These are phyloP conservation scores for Lomentospora prolificans DNA, from an alignment of 2,329 filamentous ascomycete species.

Conservation along the genomic window DNA sequence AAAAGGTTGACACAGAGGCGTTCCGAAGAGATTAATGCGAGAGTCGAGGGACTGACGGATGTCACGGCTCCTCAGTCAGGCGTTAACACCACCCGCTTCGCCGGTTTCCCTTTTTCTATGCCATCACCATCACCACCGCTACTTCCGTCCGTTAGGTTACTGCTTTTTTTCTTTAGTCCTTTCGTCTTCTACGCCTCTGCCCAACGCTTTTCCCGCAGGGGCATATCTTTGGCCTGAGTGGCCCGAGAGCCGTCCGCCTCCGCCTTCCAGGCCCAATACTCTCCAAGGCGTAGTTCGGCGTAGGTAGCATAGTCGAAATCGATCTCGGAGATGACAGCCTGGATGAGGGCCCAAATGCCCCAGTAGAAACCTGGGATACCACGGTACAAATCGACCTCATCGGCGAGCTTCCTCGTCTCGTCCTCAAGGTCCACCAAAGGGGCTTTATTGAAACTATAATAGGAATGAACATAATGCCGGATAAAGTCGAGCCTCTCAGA, in stretches of 20 bases:
- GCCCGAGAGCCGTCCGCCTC: slow-evolving; percentile 56
- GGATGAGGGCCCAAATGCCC: slow-evolving; percentile 95
- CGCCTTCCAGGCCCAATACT: slow-evolving; percentile 88
- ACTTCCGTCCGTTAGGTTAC: no score
- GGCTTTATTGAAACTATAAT: slow-evolving; percentile 40
- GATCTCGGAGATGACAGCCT: slow-evolving; percentile 87
- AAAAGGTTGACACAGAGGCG: no score
- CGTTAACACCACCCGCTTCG: no score
- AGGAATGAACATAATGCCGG: slow-evolving; percentile 69
- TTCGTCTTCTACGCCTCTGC: slow-evolving; percentile 31
- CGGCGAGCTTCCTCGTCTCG: slow-evolving; percentile 59
- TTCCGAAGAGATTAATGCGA: no score
- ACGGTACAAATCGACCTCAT: slow-evolving; percentile 78
- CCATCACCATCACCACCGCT: no score
- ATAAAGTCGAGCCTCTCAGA: slow-evolving; percentile 73
- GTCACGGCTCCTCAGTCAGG: no score
- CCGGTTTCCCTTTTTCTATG: no score
- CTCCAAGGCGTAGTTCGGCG: slow-evolving; percentile 73
- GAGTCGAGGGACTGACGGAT: no score
- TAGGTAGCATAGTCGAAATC: slow-evolving; percentile 95
- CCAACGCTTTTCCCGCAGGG: slow-evolving; percentile 75
- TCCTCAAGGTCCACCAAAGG: slow-evolving; percentile 37
- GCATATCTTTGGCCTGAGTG: slow-evolving; percentile 45
- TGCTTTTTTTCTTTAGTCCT: no score
- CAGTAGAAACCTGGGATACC: slow-evolving; percentile 83